Evolutionary conservation across 2,329 filamentous ascomycete species (phyloP).

Genomic region (Alternaria ethzedia): DNA sequence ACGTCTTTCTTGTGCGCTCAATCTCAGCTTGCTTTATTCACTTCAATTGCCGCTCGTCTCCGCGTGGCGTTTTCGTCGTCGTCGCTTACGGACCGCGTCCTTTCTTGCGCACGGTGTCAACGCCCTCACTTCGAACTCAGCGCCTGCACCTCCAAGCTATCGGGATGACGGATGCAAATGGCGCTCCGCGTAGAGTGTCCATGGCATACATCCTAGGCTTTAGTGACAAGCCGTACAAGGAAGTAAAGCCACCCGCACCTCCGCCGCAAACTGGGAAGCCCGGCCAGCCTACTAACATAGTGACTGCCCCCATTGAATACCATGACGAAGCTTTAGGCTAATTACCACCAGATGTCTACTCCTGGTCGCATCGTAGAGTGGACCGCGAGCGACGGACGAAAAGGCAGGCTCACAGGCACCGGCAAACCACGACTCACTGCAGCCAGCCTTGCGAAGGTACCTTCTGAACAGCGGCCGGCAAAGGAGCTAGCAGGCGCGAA

Average conservation of each 20-base stretch:
- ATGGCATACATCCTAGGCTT: slow-evolving; percentile 39
- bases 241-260: slow-evolving; percentile 16
- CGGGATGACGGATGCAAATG: slow-evolving; percentile 22
- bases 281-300: slow-evolving; percentile 20
- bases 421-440: slow-evolving; percentile 23
- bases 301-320: neutral
- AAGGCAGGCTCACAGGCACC: slow-evolving; percentile 28
- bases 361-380: slow-evolving; percentile 41
- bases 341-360: slow-evolving; percentile 17
- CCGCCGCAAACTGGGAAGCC: slow-evolving; percentile 5
- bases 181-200: slow-evolving; percentile 26
- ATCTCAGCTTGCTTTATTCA: neutral
- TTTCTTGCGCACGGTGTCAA: neutral
- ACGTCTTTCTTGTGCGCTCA: neutral
- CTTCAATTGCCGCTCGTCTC: neutral
- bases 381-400: slow-evolving; percentile 43
- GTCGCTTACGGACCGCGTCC: neutral
- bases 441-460: slow-evolving; percentile 18
- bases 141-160: neutral
- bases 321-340: neutral
- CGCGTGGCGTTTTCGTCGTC: neutral
- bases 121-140: neutral
- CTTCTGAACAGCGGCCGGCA: slow-evolving; percentile 6
- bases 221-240: slow-evolving; percentile 40
- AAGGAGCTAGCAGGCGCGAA: neutral